A percentile compares a stretch with the other conserved stretches of the same genome.
Evolutionary conservation across 768 basidiomycete species (phyloP).

Genomic region (Mycena olivaceomarginata): DNA sequence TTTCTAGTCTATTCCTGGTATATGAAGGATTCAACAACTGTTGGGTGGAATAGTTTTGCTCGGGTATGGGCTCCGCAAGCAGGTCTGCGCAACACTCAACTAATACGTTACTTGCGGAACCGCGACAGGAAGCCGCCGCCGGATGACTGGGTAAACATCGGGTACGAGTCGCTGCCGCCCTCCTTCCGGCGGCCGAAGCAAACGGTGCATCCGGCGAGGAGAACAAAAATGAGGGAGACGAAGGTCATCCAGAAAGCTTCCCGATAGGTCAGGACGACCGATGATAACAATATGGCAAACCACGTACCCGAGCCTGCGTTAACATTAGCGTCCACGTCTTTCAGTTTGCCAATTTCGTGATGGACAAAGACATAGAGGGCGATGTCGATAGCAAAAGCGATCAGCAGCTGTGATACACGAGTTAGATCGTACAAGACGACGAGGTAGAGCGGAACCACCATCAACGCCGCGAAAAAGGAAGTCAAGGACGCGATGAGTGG

Average conservation of each 20-base stretch:
- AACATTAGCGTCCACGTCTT: constrained; percentile 9
- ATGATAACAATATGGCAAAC: neutral
- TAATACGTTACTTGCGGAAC: constrained; percentile 26
- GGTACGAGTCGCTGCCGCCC: constrained; percentile 35
- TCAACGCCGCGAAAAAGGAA: constrained; percentile 37
- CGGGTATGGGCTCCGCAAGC: neutral
- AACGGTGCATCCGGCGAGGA: constrained; percentile 37
- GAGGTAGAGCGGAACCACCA: constrained; percentile 4
- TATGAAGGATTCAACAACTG: constrained; percentile 29
- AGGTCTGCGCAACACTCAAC: neutral
- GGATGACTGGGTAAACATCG: constrained; percentile 31
- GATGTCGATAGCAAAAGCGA: constrained; percentile 46
- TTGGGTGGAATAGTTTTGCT: constrained; percentile 39
- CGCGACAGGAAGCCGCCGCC: constrained; percentile 40
- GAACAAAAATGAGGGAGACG: constrained; percentile 40
- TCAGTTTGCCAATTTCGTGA: constrained; percentile 39
- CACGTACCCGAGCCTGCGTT: constrained; percentile 36
- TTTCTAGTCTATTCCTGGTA: constrained; percentile 24
- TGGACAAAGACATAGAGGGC: constrained; percentile 40
- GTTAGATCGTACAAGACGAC: neutral
- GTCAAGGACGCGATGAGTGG: constrained; percentile 35
- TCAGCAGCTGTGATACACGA: constrained; percentile 26
- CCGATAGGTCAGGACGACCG: neutral
- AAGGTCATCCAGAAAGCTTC: constrained; percentile 46
- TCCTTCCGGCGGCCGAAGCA: constrained; percentile 42